These are phyloP conservation scores for Butyriboletus loyo DNA, from an alignment of 768 basidiomycete species.

Conservation along the genomic window DNA sequence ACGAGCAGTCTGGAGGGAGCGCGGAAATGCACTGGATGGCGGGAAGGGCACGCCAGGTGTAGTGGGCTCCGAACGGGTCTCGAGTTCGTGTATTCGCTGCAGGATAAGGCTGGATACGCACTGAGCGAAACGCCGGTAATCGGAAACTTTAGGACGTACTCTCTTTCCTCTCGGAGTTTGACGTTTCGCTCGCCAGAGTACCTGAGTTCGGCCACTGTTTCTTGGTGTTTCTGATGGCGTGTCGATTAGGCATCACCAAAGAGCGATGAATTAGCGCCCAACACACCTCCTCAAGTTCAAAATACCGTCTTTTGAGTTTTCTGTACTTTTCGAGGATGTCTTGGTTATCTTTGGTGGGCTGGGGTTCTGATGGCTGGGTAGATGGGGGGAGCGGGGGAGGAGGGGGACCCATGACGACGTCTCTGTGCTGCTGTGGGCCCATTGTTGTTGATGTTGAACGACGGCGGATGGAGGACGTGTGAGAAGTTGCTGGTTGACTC, in stretches of 20 bases:
- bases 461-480: constrained; percentile 14
- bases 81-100: constrained; percentile 61
- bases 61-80: constrained; percentile 38
- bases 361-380: constrained; percentile 26
- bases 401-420: constrained; percentile 51
- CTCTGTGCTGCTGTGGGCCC: constrained; percentile 44
- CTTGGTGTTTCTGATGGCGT: constrained; percentile 53
- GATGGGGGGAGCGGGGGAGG: constrained; percentile 35
- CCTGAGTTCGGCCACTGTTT: constrained; percentile 52
- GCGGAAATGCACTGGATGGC: constrained; percentile 47
- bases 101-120: constrained; percentile 44
- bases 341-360: constrained; percentile 36
- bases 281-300: constrained; percentile 69
- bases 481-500: constrained; percentile 21
- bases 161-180: constrained; percentile 58
- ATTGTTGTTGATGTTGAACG: constrained; percentile 30
- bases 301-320: constrained; percentile 62
- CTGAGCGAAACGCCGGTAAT: constrained; percentile 1
- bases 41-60: constrained; percentile 34
- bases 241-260: background rate
- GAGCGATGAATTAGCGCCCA: background rate
- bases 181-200: constrained; percentile 62
- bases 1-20: constrained; percentile 41
- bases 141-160: constrained; percentile 40
- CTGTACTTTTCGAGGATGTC: constrained; percentile 62